phyloP scores from a whole-genome alignment of 495 filamentous ascomycete species.

The Penicillium paradoxum region DNA sequence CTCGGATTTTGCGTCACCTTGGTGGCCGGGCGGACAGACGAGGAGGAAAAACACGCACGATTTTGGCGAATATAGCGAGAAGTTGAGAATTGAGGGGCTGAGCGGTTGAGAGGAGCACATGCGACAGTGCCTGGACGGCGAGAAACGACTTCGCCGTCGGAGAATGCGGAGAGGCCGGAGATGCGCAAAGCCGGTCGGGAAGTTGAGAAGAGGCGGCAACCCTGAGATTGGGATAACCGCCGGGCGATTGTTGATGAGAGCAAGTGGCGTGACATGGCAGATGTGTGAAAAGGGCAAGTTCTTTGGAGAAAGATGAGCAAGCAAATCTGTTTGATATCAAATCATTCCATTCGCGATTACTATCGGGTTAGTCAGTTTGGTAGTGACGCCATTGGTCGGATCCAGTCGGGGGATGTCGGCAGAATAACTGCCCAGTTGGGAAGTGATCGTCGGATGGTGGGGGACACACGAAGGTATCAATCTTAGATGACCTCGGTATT shows the following conservation, averaged over 20 bases:
- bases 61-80: constrained; percentile 10
- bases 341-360: constrained; percentile 19
- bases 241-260: constrained; percentile 20
- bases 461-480: constrained; percentile 12
- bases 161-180: constrained; percentile 39
- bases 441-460: constrained; percentile 18
- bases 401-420: constrained; percentile 20
- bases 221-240: constrained; percentile 19
- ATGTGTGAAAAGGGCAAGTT: neutral
- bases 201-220: constrained; percentile 24
- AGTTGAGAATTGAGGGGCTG: neutral
- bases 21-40: constrained; percentile 25
- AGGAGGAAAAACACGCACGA: constrained; percentile 30
- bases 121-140: constrained; percentile 9
- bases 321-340: constrained; percentile 6
- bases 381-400: constrained; percentile 32
- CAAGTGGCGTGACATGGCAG: constrained; percentile 29
- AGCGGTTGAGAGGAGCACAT: constrained; percentile 1
- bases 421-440: constrained; percentile 21
- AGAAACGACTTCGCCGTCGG: constrained; percentile 18
- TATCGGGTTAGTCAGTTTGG: constrained; percentile 31
- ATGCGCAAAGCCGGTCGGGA: constrained; percentile 24
- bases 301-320: neutral
- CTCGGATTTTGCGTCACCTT: constrained; percentile 37
- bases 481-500: neutral